Conservation (phyloP, 1,284 basidiomycete genomes). For the Moniliophthora roreri region DNA sequence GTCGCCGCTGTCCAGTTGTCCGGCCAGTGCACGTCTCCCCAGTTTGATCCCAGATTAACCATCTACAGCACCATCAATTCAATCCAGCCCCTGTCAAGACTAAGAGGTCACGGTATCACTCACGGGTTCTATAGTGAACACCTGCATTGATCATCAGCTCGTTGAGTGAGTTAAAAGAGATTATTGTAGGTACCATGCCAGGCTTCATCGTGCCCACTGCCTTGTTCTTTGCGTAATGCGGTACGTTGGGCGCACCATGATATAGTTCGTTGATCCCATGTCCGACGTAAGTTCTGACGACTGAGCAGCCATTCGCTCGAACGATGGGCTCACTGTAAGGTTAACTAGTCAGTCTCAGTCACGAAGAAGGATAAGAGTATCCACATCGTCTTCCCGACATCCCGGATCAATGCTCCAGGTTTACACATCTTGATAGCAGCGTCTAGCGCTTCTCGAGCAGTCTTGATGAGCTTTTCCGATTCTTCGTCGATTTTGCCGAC, state of each 20-base stretch:
- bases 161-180: conserved; percentile 2
- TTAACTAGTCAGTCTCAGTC: conserved; percentile 4
- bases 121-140: conserved; percentile 81
- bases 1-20: conserved; percentile 96
- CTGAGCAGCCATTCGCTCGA: conserved; percentile 78
- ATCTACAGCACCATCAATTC: conserved; percentile 51
- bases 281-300: conserved; percentile 87
- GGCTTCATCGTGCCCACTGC: conserved; percentile 81
- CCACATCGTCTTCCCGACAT: conserved; percentile 80
- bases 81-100: conserved; percentile 10
- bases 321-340: conserved; percentile 77
- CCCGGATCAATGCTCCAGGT: conserved; percentile 84
- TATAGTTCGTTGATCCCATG: conserved; percentile 90
- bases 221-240: conserved; percentile 87
- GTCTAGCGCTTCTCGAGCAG: conserved; percentile 80
- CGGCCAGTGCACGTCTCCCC: conserved; percentile 79
- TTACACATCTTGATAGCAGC: conserved; percentile 89
- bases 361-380: conserved; percentile 27
- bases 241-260: conserved; percentile 72
- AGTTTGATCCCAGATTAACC: conserved; percentile 84
- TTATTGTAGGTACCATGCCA: conserved; percentile 62
- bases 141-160: conserved; percentile 8
- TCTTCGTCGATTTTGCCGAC: conserved; percentile 87
- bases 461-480: conserved; percentile 77
- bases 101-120: conserved; percentile 19